Percentiles rank a stretch among this genome's conserved stretches.
These are phyloP conservation scores for Apium graveolens DNA, from an alignment of 129 eudicot species.

Conservation along the genomic window DNA sequence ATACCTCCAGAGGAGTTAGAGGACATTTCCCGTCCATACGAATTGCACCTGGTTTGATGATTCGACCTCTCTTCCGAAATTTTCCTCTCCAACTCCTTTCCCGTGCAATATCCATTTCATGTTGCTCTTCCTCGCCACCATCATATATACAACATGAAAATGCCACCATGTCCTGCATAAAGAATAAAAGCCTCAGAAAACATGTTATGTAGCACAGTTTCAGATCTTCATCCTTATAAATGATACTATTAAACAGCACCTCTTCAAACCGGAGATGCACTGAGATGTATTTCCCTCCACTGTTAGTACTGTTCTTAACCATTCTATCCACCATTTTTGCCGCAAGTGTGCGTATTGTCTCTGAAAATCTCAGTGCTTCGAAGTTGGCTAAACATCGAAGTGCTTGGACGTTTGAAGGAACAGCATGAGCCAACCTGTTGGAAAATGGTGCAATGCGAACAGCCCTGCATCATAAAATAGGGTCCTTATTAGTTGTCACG, in stretches of 20 bases:
- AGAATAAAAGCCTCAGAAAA: conserved; percentile 12
- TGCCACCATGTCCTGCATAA: conserved; percentile 93
- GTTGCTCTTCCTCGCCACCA: conserved; percentile 98
- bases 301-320: conserved; percentile 62
- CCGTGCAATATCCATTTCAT: conserved; percentile 92
- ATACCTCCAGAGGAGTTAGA: conserved; percentile 94
- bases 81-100: conserved; percentile 99
- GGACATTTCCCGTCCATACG: conserved; percentile 97
- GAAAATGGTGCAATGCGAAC: conserved; percentile 99
- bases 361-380: conserved; percentile 92
- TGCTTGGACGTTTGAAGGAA: conserved; percentile 81
- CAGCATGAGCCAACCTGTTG: conserved; percentile 90
- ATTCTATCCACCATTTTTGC: conserved; percentile 93
- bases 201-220: neutral
- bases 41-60: conserved; percentile 93
- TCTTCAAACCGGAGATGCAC: conserved; percentile 98
- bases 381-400: conserved; percentile 87
- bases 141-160: conserved; percentile 96
- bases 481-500: conserved; percentile 7
- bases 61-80: conserved; percentile 75
- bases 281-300: conserved; percentile 87
- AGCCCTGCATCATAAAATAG: conserved; percentile 57
- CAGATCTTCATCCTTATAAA: neutral
- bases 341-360: conserved; percentile 88
- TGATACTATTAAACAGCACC: conserved; percentile 33